Base-by-base conservation (phyloP, 2,329 filamentous ascomycete species). In the Alternaria panax region DNA sequence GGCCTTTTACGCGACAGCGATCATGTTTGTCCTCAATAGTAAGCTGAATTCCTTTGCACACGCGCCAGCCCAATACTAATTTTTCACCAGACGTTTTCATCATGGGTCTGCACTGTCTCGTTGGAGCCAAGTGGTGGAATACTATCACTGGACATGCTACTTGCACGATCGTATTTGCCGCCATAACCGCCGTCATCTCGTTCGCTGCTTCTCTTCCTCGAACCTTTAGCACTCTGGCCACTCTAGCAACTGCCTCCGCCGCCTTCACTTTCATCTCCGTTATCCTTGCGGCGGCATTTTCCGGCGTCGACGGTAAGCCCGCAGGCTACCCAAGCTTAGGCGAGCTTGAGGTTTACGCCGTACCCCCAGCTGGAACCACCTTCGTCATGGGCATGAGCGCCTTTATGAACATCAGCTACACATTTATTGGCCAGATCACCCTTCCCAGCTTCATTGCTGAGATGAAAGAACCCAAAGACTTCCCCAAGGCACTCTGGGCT, bases 361-460 rank as follows among this genome's bases (percentile, higher is more conserved):
- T 93, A 20, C 91, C 93, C 0, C 79, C 88, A 3, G 78, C 83
- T 2, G 87, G 89, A 18, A 96, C 92, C 0, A 91, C 90, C 0
- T 97, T 96, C 68, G 91, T 96, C 4, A 82, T 85, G 3, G 93
- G 89, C 22, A 89, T 96, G 84, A 92, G 88, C 53, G 93, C 93
- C 0, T 97, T 97, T 79, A 85, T 97, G 76, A 97, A 97, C 79
- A 97, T 97, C 74, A 92, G 89, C 79, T 97, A 97, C 77, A 97
- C 93, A 0, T 97, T 97, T 75, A 97, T 97, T 67, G 93, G 93
- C 0, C 93, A 97, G 76, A 96, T 97, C 70, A 97, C 93, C 0
- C 84, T 97, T 14, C 93, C 93, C 0, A 94, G 91, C 68, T 97
- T 97, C 81, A 97, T 97, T 65, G 93, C 93, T 4, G 93, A 97